Conservation (phyloP, 2,329 filamentous ascomycete species). For the Monilinia fructigena region DNA sequence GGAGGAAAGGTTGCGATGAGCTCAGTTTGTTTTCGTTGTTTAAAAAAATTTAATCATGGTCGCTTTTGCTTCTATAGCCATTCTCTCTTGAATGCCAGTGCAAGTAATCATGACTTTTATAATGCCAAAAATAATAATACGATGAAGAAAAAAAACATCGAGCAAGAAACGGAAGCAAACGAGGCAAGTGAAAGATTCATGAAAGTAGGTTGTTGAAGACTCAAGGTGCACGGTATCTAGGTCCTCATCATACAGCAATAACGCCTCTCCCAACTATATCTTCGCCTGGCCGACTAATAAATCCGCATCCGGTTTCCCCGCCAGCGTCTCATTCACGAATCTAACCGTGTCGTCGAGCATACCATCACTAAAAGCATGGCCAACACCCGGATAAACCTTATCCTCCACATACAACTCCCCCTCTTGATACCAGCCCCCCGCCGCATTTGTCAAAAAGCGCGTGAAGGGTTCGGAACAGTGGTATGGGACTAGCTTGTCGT, state of each 20-base stretch:
- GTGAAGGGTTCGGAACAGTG: conserved; percentile 59
- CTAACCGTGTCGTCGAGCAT: conserved; percentile 67
- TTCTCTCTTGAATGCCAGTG: not conserved
- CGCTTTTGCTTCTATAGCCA: not conserved
- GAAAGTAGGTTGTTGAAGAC: not conserved
- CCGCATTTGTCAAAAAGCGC: conserved; percentile 57
- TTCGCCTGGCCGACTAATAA: conserved; percentile 23
- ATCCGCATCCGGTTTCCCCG: conserved; percentile 8
- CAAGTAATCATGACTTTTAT: not conserved
- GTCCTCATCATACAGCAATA: no score
- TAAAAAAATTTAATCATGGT: not conserved
- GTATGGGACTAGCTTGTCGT: conserved; percentile 73
- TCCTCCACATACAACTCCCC: conserved; percentile 60
- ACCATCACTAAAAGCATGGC: conserved; percentile 64
- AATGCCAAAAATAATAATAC: not conserved
- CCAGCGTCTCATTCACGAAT: conserved; percentile 54
- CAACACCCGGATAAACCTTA: conserved; percentile 64
- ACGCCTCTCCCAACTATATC: conserved; percentile 25
- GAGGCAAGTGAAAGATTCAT: not conserved
- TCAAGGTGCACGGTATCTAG: no score
- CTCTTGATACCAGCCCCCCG: conserved; percentile 52
- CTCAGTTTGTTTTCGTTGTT: not conserved
- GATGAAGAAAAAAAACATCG: no score
- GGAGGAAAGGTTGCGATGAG: no score
- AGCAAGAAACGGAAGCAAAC: not conserved